Base-by-base conservation (phyloP, 805 yeast species). In the Wickerhamomyces queroliae region DNA sequence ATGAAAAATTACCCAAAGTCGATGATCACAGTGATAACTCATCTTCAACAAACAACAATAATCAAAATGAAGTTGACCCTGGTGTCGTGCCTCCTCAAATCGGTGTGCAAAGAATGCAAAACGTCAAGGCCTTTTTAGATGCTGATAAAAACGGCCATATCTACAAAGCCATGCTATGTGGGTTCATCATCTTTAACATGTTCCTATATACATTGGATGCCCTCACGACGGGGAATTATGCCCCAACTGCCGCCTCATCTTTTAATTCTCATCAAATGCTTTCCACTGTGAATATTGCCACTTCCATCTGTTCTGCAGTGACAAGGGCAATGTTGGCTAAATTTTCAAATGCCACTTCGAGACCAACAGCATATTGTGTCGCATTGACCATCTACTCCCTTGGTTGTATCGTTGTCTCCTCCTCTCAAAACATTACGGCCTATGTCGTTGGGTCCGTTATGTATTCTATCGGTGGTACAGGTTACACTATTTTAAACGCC, bases 251-350 rank as follows among this genome's bases (percentile, higher is more conserved):
- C 10, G 60, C 70, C 11, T 59, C 67, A 9, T 40, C 55, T 9
- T 63, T 65, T 45, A 45, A 52, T 36, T 55, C 54, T 21, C 67
- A 63, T 40, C 59, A 70, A 5, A 50, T 66, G 48, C 42, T 66
- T 8, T 55, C 69, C 3, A 60, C 66, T 13, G 50, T 63, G 7
- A 52, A 58, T 16, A 67, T 66, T 31, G 66, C 66, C 3, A 58
- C 57, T 24, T 52, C 59, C 20, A 58, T 66, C 38, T 52, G 64
- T 27, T 55, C 56, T 34, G 63, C 68, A 18, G 62, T 63, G 10
- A 52, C 59, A 2, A 56, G 60, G 37, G 63, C 70, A 3, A 50
- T 64, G 7, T 42, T 66, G 52, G 68, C 67, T 35, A 66, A 63
- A 44, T 24, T 64, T 23, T 55, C 69, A 4, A 68, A 65, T 40